Evolutionary conservation across 2,329 filamentous ascomycete genomes (phyloP).

Genomic region (Aspergillus tanneri): DNA sequence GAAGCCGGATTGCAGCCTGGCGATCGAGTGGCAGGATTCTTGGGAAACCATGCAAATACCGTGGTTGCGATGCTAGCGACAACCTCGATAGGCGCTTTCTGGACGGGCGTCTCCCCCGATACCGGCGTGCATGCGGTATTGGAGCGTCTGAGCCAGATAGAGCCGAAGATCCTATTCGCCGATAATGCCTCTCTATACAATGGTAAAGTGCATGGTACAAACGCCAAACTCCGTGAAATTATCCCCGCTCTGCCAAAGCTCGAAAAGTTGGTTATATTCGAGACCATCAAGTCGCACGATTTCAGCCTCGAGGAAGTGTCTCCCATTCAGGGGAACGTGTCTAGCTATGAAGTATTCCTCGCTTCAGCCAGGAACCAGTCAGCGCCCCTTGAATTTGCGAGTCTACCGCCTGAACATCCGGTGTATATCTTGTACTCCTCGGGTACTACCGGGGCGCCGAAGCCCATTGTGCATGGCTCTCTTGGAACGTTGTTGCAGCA

Average conservation of each 20-base stretch:
- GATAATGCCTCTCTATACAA: slow-evolving; percentile 91
- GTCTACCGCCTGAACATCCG: slow-evolving; percentile 79
- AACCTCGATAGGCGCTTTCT: slow-evolving; percentile 79
- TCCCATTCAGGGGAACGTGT: slow-evolving; percentile 39
- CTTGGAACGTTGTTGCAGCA: slow-evolving; percentile 90
- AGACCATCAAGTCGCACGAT: slow-evolving; percentile 54
- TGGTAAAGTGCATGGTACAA: slow-evolving; percentile 79
- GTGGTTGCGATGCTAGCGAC: slow-evolving; percentile 85
- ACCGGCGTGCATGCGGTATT: slow-evolving; percentile 88
- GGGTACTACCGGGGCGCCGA: slow-evolving; percentile 82
- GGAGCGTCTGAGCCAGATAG: slow-evolving; percentile 81
- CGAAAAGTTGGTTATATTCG: slow-evolving; percentile 70
- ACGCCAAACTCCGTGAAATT: slow-evolving; percentile 76
- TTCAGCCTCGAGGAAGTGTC: slow-evolving; percentile 38
- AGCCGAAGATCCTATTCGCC: slow-evolving; percentile 76
- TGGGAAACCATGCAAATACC: slow-evolving; percentile 86
- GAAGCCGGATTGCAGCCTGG: slow-evolving; percentile 62
- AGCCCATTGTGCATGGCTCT: slow-evolving; percentile 91
- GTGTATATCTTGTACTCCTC: slow-evolving; percentile 93
- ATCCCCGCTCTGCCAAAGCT: slow-evolving; percentile 65
- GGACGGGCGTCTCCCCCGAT: slow-evolving; percentile 91
- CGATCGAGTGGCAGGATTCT: slow-evolving; percentile 68
- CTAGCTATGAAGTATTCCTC: slow-evolving; percentile 49
- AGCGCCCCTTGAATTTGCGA: slow-evolving; percentile 63
- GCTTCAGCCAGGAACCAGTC: slow-evolving; percentile 39